Percentiles rank a stretch among this genome's conserved stretches.
These are phyloP conservation scores for Lyophyllum shimeji DNA, from an alignment of 768 basidiomycete species.

Conservation along the genomic window DNA sequence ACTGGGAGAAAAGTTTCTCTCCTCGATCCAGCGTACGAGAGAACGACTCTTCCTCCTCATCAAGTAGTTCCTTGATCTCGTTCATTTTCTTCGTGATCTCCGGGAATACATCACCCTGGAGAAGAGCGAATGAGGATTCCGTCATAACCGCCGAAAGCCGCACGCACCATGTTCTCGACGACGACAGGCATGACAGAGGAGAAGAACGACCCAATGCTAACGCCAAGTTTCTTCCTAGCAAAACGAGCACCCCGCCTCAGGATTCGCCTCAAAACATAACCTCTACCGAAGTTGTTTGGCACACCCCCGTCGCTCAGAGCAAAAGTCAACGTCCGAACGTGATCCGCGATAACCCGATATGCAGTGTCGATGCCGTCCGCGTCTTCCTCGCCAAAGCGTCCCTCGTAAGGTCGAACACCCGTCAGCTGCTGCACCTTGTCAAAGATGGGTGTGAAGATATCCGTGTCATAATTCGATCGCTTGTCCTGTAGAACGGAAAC, in stretches of 20 bases:
- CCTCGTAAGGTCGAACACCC: slow-evolving; percentile 82
- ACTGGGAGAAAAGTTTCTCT: slow-evolving; percentile 92
- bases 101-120: slow-evolving; percentile 84
- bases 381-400: slow-evolving; percentile 95
- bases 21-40: slow-evolving; percentile 96
- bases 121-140: slow-evolving; percentile 3
- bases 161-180: slow-evolving; percentile 80
- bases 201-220: slow-evolving; percentile 93
- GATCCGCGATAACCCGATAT: slow-evolving; percentile 96
- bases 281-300: slow-evolving; percentile 94
- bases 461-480: slow-evolving; percentile 97
- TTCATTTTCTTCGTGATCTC: slow-evolving; percentile 82
- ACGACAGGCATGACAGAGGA: slow-evolving; percentile 89
- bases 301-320: slow-evolving; percentile 96
- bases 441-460: slow-evolving; percentile 91
- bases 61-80: slow-evolving; percentile 91
- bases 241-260: slow-evolving; percentile 93
- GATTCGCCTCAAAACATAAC: slow-evolving; percentile 95
- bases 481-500: slow-evolving; percentile 92
- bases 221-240: slow-evolving; percentile 91
- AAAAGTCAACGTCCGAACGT: slow-evolving; percentile 92
- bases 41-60: slow-evolving; percentile 98
- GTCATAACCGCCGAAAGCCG: neutral
- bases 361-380: slow-evolving; percentile 94
- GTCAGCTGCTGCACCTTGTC: slow-evolving; percentile 84